phyloP scores from a whole-genome alignment of 129 eudicot species.

The Centaurea solstitialis region DNA sequence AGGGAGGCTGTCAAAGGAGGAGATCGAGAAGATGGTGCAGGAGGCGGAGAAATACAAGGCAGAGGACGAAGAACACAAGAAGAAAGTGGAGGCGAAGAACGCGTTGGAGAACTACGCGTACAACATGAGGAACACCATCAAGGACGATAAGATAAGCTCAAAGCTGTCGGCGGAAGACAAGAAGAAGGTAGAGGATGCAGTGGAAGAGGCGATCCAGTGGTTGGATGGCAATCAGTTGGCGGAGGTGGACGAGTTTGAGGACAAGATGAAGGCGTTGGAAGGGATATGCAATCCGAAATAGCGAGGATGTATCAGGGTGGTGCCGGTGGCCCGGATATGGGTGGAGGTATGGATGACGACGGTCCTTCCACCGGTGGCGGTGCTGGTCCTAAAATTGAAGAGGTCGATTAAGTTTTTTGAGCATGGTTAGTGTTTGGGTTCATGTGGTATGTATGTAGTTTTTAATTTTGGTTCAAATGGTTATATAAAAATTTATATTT shows the following conservation, averaged over 20 bases:
- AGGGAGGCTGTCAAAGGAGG: slow-evolving; percentile 57
- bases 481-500: no score
- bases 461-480: neutral
- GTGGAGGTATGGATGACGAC: slow-evolving; percentile 45
- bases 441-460: neutral
- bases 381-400: slow-evolving; percentile 53
- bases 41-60: no score
- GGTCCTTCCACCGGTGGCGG: slow-evolving; percentile 47
- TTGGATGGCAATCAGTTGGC: slow-evolving; percentile 59
- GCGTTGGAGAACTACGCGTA: no score
- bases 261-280: slow-evolving; percentile 60
- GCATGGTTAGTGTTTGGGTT: neutral
- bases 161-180: no score
- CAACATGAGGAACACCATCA: no score
- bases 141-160: no score
- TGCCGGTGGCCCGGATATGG: slow-evolving; percentile 45
- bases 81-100: no score
- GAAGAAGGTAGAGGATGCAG: slow-evolving; percentile 61
- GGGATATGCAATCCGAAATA: slow-evolving; percentile 49
- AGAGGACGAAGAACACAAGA: no score
- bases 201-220: slow-evolving; percentile 55
- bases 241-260: slow-evolving; percentile 53
- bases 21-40: slow-evolving; percentile 52
- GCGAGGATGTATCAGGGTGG: slow-evolving; percentile 63
- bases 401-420: slow-evolving; percentile 38